Conservation (phyloP, 257 asterid genomes). For the Thymus mandschuricus region DNA sequence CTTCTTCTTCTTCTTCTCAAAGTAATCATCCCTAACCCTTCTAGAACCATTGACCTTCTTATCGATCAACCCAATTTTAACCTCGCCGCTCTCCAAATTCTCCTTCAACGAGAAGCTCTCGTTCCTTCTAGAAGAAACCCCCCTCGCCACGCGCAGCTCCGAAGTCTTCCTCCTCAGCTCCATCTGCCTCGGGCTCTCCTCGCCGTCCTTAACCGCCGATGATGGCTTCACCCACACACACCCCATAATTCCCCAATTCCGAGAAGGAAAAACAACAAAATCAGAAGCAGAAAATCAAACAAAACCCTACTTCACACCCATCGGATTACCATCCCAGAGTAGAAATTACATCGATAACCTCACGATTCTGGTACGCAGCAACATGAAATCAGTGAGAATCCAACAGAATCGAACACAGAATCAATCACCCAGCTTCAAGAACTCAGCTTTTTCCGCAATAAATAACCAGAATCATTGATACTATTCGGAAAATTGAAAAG, state of each 20-base stretch:
- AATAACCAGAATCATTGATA: conserved; percentile 19
- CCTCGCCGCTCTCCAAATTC: conserved; percentile 47
- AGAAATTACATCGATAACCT: conserved; percentile 22
- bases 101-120: conserved; percentile 61
- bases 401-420: conserved; percentile 20
- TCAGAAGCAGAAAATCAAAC: conserved; percentile 24
- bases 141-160: conserved; percentile 51
- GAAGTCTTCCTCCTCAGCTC: conserved; percentile 57
- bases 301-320: conserved; percentile 29
- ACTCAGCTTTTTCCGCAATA: conserved; percentile 29
- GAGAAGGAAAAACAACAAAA: not conserved
- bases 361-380: conserved; percentile 29
- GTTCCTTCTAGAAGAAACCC: conserved; percentile 55
- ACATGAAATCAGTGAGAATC: conserved; percentile 16
- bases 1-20: conserved; percentile 51
- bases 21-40: conserved; percentile 72
- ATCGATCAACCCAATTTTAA: conserved; percentile 59
- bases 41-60: conserved; percentile 61
- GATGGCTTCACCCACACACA: conserved; percentile 80
- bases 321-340: conserved; percentile 37
- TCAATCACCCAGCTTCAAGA: conserved; percentile 34
- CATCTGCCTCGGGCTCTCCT: conserved; percentile 63
- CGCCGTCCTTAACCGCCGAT: conserved; percentile 49
- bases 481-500: conserved; percentile 25
- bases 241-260: conserved; percentile 62